phyloP scores from a whole-genome alignment of 2,329 filamentous ascomycete species.

The Huntiella bhutanensis region DNA sequence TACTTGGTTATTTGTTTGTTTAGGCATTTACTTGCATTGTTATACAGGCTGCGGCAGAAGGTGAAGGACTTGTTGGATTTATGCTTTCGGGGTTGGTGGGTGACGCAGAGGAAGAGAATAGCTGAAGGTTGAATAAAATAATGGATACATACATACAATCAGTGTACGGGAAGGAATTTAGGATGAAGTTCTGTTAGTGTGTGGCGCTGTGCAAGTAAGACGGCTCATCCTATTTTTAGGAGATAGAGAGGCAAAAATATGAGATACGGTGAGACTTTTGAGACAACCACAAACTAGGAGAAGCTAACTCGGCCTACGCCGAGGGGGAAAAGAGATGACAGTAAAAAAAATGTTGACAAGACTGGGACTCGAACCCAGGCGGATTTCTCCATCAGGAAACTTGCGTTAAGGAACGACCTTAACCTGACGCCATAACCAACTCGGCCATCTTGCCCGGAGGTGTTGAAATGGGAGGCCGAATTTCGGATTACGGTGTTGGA shows the following conservation, averaged over 20 bases:
- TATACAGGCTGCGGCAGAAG: not conserved
- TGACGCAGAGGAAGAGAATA: not conserved
- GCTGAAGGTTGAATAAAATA: constrained; percentile 3
- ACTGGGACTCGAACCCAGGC: constrained; percentile 11
- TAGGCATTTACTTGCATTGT: not conserved
- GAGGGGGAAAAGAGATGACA: not conserved
- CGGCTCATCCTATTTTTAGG: not conserved
- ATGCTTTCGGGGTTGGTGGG: too few species aligned
- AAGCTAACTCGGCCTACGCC: not conserved
- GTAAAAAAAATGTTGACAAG: constrained; percentile 6
- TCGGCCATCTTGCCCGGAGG: constrained; percentile 17
- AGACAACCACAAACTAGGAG: not conserved
- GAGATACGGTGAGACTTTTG: not conserved
- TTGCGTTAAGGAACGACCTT: constrained; percentile 17
- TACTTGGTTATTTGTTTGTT: not conserved
- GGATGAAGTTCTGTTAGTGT: not conserved
- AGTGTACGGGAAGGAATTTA: not conserved
- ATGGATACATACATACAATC: constrained; percentile 3
- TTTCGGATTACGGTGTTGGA: not conserved
- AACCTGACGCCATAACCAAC: constrained; percentile 21
- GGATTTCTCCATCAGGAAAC: constrained; percentile 11
- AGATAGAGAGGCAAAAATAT: not conserved
- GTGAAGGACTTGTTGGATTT: not conserved
- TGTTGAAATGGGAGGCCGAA: not conserved
- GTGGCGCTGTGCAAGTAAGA: not conserved